These are phyloP conservation scores for Botrytis cinerea DNA, from an alignment of 2,329 filamentous ascomycete genomes.

Conservation along the genomic window DNA sequence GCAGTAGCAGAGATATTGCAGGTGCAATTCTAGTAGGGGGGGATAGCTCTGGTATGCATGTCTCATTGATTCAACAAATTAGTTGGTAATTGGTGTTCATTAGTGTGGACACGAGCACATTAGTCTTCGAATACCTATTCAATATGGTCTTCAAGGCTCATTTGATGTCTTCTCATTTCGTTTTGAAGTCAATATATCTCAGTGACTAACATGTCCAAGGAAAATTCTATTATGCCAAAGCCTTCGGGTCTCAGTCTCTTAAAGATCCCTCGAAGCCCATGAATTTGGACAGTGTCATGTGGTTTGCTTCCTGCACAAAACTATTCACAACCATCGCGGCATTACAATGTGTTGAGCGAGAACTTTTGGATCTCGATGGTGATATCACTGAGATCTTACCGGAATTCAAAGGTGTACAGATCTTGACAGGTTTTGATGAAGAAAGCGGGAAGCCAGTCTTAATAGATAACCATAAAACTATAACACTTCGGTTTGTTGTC, in stretches of 20 bases:
- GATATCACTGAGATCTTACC: slow-evolving; percentile 36
- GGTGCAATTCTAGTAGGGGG: slow-evolving; percentile 32
- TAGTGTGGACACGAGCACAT: not conserved
- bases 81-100: not conserved
- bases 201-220: slow-evolving; percentile 37
- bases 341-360: slow-evolving; percentile 60
- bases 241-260: slow-evolving; percentile 45
- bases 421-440: slow-evolving; percentile 37
- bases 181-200: not conserved
- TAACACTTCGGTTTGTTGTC: slow-evolving; percentile 37
- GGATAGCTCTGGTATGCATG: slow-evolving; percentile 29
- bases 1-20: slow-evolving; percentile 30
- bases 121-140: not conserved
- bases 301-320: slow-evolving; percentile 61
- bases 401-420: slow-evolving; percentile 36
- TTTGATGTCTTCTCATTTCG: not conserved
- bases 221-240: slow-evolving; percentile 43
- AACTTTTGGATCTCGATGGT: slow-evolving; percentile 51
- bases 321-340: slow-evolving; percentile 53
- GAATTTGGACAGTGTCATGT: slow-evolving; percentile 61
- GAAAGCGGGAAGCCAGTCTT: slow-evolving; percentile 30
- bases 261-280: slow-evolving; percentile 58
- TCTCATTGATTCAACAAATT: not conserved
- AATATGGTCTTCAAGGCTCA: not conserved
- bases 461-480: slow-evolving; percentile 31